Conservation (phyloP, 306 rosid species). For the Pyrus pyrifolia region DNA sequence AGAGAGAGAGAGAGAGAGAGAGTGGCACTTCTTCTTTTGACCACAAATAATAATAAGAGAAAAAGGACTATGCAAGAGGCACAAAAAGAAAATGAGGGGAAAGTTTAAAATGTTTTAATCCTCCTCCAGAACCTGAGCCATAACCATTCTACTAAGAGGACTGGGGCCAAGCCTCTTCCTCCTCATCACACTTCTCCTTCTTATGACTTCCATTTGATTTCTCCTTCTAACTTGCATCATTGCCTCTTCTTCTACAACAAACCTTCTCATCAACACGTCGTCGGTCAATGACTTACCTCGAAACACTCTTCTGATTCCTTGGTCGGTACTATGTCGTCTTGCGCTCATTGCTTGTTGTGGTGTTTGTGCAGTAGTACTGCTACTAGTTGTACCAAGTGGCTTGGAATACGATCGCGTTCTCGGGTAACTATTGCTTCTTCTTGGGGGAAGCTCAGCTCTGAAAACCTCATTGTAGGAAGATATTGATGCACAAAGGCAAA, state of each 20-base stretch:
- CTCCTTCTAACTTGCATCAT: constrained; percentile 89
- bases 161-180: constrained; percentile 84
- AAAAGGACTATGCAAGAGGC: too few species aligned
- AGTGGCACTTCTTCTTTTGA: neutral
- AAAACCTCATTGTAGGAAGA: constrained; percentile 77
- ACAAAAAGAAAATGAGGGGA: neutral
- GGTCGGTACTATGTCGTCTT: constrained; percentile 48
- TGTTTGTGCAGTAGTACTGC: neutral
- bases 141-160: constrained; percentile 75
- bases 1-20: neutral
- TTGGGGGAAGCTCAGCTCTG: constrained; percentile 64
- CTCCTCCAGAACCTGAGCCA: constrained; percentile 28
- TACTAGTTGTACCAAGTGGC: constrained; percentile 25
- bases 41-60: too few species aligned
- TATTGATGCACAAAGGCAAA: constrained; percentile 88
- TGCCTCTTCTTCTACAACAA: constrained; percentile 90
- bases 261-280: constrained; percentile 87
- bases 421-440: constrained; percentile 89
- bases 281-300: constrained; percentile 87
- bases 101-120: neutral
- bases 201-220: constrained; percentile 80
- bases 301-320: constrained; percentile 51
- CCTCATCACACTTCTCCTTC: constrained; percentile 52
- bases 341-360: constrained; percentile 10
- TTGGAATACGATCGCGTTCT: constrained; percentile 29